Percentiles rank a stretch among this genome's conserved stretches.
phyloP scores from a whole-genome alignment of 805 yeast species.

The Nakazawaea ishiwadae region DNA sequence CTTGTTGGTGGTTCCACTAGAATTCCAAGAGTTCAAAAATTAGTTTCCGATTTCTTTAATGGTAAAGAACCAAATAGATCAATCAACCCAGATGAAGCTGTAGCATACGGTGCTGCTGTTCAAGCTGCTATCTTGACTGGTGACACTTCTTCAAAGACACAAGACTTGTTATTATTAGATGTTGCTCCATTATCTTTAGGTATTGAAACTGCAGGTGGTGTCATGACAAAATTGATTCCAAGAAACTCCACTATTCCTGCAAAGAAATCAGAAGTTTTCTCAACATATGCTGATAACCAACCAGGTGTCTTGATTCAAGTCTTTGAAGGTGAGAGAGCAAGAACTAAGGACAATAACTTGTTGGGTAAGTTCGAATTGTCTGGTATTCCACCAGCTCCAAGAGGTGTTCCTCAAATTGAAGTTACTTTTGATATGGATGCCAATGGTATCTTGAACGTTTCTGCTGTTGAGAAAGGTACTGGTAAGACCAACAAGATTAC shows the following conservation, averaged over 20 bases:
- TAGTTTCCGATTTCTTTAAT: conserved; percentile 93
- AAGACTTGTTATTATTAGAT: conserved; percentile 89
- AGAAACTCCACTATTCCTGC: conserved; percentile 77
- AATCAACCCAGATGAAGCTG: conserved; percentile 98
- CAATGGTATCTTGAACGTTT: conserved; percentile 63
- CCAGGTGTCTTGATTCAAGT: conserved; percentile 79
- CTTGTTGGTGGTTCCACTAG: conserved; percentile 98
- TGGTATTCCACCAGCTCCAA: conserved; percentile 71
- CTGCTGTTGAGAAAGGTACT: conserved; percentile 53
- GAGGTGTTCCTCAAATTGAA: conserved; percentile 75
- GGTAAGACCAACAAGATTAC: conserved; percentile 48
- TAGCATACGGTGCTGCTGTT: conserved; percentile 98
- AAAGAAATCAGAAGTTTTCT: conserved; percentile 66
- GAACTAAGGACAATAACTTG: conserved; percentile 71
- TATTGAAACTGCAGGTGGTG: conserved; percentile 82
- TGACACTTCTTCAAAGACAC: conserved; percentile 94
- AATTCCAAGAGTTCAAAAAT: conserved; percentile 95
- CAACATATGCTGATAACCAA: conserved; percentile 82
- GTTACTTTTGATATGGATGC: conserved; percentile 80
- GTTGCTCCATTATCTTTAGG: conserved; percentile 91
- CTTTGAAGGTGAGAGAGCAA: conserved; percentile 76
- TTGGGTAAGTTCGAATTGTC: conserved; percentile 71
- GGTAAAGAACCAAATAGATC: conserved; percentile 97
- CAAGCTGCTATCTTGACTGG: conserved; percentile 97
- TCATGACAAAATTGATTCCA: conserved; percentile 73